Evolutionary conservation across 1,284 basidiomycete genomes (phyloP), one percentile per base, ranked within the genome.

Genomic region (Takashimella tepidaria): DNA sequence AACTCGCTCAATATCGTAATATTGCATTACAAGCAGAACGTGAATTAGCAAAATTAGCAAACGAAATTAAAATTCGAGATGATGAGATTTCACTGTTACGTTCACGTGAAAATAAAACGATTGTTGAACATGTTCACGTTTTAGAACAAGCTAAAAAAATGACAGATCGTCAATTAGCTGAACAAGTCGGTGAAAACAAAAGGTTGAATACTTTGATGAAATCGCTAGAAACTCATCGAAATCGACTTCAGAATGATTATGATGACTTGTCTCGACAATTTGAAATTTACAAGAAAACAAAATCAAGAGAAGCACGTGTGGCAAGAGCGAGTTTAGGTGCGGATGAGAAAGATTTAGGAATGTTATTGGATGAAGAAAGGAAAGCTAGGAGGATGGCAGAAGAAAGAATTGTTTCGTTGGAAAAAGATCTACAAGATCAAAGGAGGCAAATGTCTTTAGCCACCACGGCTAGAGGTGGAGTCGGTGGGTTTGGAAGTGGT

Each of bases 101-200:
- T 55, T 87, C 87, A 5, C 84, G 85, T 69, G 89, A 93, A 73
- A 92, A 98, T 79, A 97, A 95, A 80, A 98, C 92, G 12, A 96
- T 97, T 55, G 92, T 99, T 47, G 95, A 99, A 75, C 96, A 99
- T 68, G 92, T 98, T 20, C 89, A 98, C 66, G 96, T 98, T 16
- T 81, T 97, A 5, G 93, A 98, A 72, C 90, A 96, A 68, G 95
- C 96, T 10, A 98, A 98, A 75, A 88, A 88, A 54, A 86, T 96
- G 58, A 96, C 96, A 1, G 95, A 98, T 70, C 84, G 88, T 23
- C 91, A 98, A 71, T 83, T 98, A 5, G 82, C 80, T 23, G 89
- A 92, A 45, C 72, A 75, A 45, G 63, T 74, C 21, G 55, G 54
- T 5, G 73, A 75, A 58, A 72, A 73, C 50, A 62, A 61, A 46